phyloP scores from a whole-genome alignment of 2,329 filamentous ascomycete genomes.

The Phaeosphaeria sp. region DNA sequence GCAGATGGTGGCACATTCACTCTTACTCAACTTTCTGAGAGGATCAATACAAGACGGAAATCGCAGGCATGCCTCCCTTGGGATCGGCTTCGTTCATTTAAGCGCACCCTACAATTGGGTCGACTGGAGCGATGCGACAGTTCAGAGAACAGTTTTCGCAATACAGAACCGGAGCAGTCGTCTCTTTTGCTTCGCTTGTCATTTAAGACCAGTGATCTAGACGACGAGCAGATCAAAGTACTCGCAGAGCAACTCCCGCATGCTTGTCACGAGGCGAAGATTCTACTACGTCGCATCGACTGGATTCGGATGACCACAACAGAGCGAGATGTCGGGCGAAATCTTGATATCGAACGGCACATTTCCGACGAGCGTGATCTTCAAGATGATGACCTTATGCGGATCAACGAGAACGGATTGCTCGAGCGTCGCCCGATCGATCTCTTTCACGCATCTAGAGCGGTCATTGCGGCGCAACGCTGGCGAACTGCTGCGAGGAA shows the following conservation, averaged over 20 bases:
- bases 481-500: not conserved
- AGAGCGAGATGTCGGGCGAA: not conserved
- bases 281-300: slow-evolving; percentile 23
- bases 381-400: not conserved
- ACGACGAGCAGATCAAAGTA: slow-evolving; percentile 17
- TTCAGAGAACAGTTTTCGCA: not conserved
- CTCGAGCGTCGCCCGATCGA: not conserved
- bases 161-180: slow-evolving; percentile 1
- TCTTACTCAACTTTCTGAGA: not conserved
- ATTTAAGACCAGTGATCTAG: not conserved
- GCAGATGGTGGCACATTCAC: not conserved
- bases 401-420: not conserved
- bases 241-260: slow-evolving; percentile 12
- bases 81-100: slow-evolving; percentile 2
- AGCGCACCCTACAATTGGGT: not conserved
- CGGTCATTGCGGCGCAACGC: not conserved
- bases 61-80: slow-evolving; percentile 1
- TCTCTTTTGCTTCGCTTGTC: slow-evolving; percentile 11
- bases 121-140: not conserved
- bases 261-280: slow-evolving; percentile 10
- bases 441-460: not conserved
- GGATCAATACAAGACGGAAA: slow-evolving; percentile 3
- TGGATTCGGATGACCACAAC: slow-evolving; percentile 20
- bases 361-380: not conserved
- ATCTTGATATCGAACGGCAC: not conserved